Base-by-base conservation (phyloP, 2,329 filamentous ascomycete species). In the Aspergillus spinulosporus region DNA sequence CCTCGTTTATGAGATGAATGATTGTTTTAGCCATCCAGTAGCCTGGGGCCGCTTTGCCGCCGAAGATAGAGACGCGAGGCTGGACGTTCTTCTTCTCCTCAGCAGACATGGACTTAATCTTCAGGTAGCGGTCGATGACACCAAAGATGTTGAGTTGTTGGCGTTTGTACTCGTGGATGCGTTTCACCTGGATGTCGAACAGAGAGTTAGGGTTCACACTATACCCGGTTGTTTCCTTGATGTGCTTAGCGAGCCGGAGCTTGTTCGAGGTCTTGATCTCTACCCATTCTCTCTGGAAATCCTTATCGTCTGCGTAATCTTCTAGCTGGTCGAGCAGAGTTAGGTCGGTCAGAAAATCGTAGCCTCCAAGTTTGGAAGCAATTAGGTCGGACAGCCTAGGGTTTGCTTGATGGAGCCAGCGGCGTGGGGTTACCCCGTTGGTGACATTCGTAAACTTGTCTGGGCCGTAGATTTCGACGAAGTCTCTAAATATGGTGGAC, bases 1-100 rank as follows among this genome's bases (percentile, higher is more conserved):
- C 94, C 59, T 87, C 88, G 79, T 97, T 97, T 80, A 99, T 87
- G 56, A 99, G 84, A 72, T 97, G 93, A 66, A 99, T 99, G 64
- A 97, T 92, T 40, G 94, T 95, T 84, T 99, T 99, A 37, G 94
- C 94, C 94, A 97, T 99, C 94, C 94, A 99, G 81, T 99, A 99
- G 12, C 94, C 94, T 0, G 94, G 94, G 1, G 94, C 94, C 28
- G 94, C 94, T 78, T 99, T 99, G 67, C 94, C 94, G 70, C 94
- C 94, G 72, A 99, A 97, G 74, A 99, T 95, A 56, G 89, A 94
- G 7, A 97, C 94, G 50, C 93, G 88, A 12, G 92, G 91, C 44
- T 88, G 84, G 59, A 90, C 82, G 78, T 94, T 94, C 82, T 95
- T 93, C 64, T 87, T 85, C 72, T 96, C 88, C 66, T 92, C 90